phyloP scores from a whole-genome alignment of 345 rosid genomes.

The Eucalyptus viminalis region DNA sequence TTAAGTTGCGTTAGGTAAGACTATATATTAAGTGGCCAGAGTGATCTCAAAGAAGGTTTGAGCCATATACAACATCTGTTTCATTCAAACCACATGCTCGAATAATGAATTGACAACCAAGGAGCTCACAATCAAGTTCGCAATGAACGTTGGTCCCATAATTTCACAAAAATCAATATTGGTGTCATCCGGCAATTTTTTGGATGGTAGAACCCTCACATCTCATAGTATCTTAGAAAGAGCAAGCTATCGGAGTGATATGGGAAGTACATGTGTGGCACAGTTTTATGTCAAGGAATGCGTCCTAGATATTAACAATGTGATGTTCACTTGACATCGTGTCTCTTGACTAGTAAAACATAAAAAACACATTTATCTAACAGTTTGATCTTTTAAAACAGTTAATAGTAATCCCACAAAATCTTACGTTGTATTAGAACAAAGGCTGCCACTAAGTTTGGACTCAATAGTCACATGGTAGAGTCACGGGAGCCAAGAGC shows the following conservation, averaged over 20 bases:
- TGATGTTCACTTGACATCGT: not conserved
- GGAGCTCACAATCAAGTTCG: not conserved
- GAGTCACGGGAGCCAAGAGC: fast-evolving
- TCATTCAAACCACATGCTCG: not conserved
- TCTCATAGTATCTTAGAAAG: no score
- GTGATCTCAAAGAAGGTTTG: not conserved
- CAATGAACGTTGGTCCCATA: not conserved
- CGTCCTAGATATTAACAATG: no score
- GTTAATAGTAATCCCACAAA: no score
- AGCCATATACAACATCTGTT: not conserved
- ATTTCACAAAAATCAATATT: no score
- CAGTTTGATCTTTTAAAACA: no score
- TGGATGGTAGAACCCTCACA: no score
- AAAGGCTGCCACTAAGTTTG: fast-evolving
- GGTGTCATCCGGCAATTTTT: not conserved
- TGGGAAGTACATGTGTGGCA: not conserved
- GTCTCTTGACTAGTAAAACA: not conserved
- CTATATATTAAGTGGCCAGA: not conserved
- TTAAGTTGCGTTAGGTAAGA: not conserved
- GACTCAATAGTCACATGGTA: no score
- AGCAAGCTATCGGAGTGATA: no score
- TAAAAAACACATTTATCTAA: no score
- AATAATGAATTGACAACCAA: not conserved
- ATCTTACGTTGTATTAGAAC: no score
- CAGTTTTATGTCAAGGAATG: not conserved